These are phyloP conservation scores for Lepidium sativum DNA, from an alignment of 345 rosid genomes.

Conservation along the genomic window DNA sequence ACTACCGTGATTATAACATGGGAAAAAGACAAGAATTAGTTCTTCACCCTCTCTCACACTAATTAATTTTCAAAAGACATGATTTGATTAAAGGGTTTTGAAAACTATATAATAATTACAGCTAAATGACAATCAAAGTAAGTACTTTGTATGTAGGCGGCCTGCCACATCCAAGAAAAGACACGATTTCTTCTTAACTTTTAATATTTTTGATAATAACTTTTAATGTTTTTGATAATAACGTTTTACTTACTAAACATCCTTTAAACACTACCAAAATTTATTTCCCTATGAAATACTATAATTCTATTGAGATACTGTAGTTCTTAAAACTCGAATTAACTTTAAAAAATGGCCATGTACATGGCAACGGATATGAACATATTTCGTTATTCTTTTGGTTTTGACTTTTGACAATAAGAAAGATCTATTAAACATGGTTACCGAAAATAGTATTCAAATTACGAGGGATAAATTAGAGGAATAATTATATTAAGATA, in stretches of 20 bases:
- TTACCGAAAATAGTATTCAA: too few relatives aligned
- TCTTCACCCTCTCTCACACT: background rate
- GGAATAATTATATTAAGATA: too few relatives aligned
- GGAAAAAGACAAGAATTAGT: conserved; percentile 5
- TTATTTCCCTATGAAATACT: too few relatives aligned
- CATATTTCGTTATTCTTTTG: background rate
- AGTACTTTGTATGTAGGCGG: conserved; percentile 18
- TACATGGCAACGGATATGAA: background rate
- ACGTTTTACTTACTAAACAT: background rate
- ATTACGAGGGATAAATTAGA: too few relatives aligned
- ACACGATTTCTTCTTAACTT: background rate
- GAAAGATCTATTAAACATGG: background rate
- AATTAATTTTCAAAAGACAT: background rate
- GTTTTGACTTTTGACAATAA: background rate
- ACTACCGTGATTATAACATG: conserved; percentile 16
- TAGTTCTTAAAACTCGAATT: background rate
- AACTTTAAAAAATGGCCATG: background rate
- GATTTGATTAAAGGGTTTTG: conserved; percentile 7
- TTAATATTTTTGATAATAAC: background rate
- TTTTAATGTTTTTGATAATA: background rate
- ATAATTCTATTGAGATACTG: background rate
- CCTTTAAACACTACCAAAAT: background rate
- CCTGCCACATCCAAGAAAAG: conserved; percentile 9
- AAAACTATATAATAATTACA: background rate
- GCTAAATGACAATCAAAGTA: conserved; percentile 15